Evolutionary conservation across 768 basidiomycete genomes (phyloP).

Genomic region (Mycena amicta): DNA sequence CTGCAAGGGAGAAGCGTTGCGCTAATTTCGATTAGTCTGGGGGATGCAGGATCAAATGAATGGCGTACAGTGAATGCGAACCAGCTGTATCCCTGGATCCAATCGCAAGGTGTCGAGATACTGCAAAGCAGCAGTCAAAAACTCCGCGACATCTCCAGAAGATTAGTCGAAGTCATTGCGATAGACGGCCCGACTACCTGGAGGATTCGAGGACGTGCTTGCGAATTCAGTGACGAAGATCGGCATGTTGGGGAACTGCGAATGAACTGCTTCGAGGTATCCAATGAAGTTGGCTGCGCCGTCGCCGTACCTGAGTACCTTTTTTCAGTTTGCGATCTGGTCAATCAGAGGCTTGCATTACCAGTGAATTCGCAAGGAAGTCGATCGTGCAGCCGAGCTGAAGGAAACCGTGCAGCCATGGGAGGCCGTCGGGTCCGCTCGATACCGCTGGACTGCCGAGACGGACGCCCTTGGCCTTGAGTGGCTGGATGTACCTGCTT

Average conservation of each 20-base stretch:
- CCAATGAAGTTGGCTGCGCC: conserved; percentile 36
- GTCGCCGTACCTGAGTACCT: conserved; percentile 29
- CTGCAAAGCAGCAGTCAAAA: not conserved
- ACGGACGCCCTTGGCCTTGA: conserved; percentile 21
- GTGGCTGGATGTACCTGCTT: conserved; percentile 26
- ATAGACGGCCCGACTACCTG: not conserved
- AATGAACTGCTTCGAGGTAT: conserved; percentile 37
- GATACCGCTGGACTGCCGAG: conserved; percentile 27
- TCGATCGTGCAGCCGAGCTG: conserved; percentile 22
- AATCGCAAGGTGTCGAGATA: conserved; percentile 6
- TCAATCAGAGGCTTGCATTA: conserved; percentile 25
- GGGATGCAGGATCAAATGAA: not conserved
- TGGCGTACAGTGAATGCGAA: conserved; percentile 12
- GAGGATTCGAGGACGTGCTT: conserved; percentile 12
- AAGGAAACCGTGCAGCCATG: conserved; percentile 25
- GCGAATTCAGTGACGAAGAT: conserved; percentile 42
- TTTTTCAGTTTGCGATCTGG: not conserved
- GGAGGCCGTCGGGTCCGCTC: conserved; percentile 18
- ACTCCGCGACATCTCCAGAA: conserved; percentile 4
- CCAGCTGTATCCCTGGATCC: conserved; percentile 17
- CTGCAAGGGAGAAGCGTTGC: conserved; percentile 3
- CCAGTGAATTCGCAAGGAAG: conserved; percentile 36
- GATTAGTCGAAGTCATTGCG: not conserved
- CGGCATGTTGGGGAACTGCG: conserved; percentile 33
- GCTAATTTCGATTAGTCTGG: too few relatives aligned